phyloP scores from a whole-genome alignment of 768 basidiomycete species.

The Lentinula guzmanii region DNA sequence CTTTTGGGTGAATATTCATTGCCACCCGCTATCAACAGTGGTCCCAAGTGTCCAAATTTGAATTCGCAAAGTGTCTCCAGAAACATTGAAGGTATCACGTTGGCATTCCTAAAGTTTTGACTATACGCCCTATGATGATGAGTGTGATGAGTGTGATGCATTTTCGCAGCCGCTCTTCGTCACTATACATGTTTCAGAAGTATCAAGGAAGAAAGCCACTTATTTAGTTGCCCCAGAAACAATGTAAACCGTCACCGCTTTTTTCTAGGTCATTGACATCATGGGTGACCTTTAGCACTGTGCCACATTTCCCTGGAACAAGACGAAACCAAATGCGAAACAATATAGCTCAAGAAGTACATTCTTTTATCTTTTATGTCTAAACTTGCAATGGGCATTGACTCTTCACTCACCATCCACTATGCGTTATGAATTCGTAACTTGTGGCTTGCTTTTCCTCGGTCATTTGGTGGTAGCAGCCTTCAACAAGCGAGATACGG shows the following conservation, averaged over 20 bases:
- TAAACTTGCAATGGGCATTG: not conserved
- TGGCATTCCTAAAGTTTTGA: too few species aligned
- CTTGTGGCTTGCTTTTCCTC: not conserved
- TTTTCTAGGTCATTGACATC: not conserved
- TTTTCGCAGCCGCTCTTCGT: too few species aligned
- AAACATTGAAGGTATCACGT: too few species aligned
- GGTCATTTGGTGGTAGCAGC: not conserved
- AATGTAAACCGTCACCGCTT: not conserved
- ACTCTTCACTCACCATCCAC: not conserved
- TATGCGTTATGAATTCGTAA: not conserved
- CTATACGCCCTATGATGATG: too few species aligned
- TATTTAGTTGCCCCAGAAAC: not conserved
- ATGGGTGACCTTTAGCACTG: not conserved
- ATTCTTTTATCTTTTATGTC: not conserved
- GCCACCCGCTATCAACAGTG: not conserved
- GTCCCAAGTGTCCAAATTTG: too few species aligned
- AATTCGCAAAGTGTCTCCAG: too few species aligned
- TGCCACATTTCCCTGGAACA: not conserved
- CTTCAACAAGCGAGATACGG: not conserved
- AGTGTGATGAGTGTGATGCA: too few species aligned
- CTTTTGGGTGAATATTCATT: not conserved
- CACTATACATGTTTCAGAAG: too few species aligned
- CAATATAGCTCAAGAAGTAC: not conserved
- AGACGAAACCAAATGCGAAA: not conserved
- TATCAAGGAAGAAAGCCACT: too few species aligned